Evolutionary conservation across 441 rosid species (phyloP).

Genomic region (Syzygium malaccense): DNA sequence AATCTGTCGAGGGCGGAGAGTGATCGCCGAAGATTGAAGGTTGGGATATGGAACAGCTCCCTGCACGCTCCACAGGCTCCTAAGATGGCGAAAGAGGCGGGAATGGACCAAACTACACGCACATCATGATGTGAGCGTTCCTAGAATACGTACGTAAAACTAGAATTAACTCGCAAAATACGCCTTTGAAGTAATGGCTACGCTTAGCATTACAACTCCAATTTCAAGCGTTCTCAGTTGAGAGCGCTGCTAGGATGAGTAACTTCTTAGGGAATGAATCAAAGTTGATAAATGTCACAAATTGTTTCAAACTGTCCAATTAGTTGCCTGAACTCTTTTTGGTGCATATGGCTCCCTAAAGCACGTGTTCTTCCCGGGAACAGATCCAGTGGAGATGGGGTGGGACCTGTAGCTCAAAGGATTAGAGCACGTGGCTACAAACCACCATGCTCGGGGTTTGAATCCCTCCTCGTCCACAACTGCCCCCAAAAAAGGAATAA

Average conservation of each 20-base stretch:
- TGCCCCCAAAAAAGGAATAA: too few species aligned
- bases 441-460: too few species aligned
- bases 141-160: not conserved
- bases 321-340: not conserved
- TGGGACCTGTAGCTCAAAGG: not conserved
- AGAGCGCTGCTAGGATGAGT: accelerated
- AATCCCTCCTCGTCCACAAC: not conserved
- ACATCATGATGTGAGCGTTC: accelerated
- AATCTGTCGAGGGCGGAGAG: accelerated
- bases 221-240: not conserved
- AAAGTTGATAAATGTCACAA: not conserved
- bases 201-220: not conserved
- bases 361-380: not conserved
- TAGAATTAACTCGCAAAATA: not conserved
- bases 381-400: not conserved
- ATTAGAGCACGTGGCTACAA: too few species aligned
- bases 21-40: accelerated
- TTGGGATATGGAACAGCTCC: not conserved
- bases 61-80: not conserved
- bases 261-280: not conserved
- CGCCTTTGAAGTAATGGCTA: accelerated
- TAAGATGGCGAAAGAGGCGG: not conserved
- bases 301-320: not conserved
- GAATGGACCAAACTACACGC: accelerated
- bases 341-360: not conserved